Evolutionary conservation across 306 rosid species (phyloP).

Genomic region (Amphicarpaea edgeworthii): DNA sequence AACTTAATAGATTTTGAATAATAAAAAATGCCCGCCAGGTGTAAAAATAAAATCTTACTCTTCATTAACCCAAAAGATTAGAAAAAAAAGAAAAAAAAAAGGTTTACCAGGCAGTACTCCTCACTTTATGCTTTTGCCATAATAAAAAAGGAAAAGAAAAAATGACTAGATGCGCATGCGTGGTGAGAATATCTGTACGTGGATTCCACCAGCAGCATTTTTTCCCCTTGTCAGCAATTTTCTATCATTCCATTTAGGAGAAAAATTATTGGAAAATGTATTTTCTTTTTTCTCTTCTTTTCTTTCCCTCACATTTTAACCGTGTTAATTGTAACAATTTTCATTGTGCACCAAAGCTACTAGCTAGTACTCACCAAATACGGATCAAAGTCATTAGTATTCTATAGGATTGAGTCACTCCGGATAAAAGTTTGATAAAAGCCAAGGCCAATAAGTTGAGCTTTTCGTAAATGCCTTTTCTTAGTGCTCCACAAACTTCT

Average conservation of each 20-base stretch:
- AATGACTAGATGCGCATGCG: background rate
- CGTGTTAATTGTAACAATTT: background rate
- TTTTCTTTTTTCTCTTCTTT: background rate
- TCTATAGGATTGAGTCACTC: conserved; percentile 19
- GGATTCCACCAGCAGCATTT: background rate
- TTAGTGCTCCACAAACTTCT: conserved; percentile 53
- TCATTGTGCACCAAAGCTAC: background rate
- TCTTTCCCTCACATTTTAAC: background rate
- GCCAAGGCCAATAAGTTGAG: conserved; percentile 13
- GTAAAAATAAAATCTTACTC: background rate
- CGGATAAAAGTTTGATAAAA: conserved; percentile 21
- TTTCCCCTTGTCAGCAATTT: background rate
- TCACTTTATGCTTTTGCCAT: background rate
- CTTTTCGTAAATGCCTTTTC: conserved; percentile 38
- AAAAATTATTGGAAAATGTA: background rate
- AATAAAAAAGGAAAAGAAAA: background rate
- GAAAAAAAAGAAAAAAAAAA: background rate
- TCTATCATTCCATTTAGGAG: background rate
- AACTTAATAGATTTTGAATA: too few species aligned
- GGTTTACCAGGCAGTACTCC: background rate
- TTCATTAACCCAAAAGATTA: background rate
- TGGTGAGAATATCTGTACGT: background rate
- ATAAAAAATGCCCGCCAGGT: background rate
- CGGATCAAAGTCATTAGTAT: background rate
- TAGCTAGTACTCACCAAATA: background rate